phyloP scores from a whole-genome alignment of 768 basidiomycete species.

The Tricholoma bakamatsutake region DNA sequence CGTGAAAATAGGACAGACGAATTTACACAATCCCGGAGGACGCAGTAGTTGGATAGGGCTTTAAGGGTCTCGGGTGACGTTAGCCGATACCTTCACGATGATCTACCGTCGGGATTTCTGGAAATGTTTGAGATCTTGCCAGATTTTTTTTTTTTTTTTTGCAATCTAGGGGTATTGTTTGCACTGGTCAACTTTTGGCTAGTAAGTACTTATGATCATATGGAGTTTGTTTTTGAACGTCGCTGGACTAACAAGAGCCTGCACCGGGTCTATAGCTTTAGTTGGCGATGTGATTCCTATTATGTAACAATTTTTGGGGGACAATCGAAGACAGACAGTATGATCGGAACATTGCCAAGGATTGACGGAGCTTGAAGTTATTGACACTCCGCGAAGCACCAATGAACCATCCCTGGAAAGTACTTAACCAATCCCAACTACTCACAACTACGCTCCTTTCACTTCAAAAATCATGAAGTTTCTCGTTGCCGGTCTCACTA shows the following conservation, averaged over 20 bases:
- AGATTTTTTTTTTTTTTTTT: too few relatives aligned
- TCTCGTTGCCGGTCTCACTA: conserved; percentile 26
- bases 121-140: not conserved
- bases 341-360: too few relatives aligned
- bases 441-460: conserved; percentile 8
- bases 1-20: conserved; percentile 93
- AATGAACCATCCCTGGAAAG: not conserved
- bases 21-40: conserved; percentile 86
- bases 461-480: conserved; percentile 30
- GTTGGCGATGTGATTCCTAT: too few relatives aligned
- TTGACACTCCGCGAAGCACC: conserved; percentile 13
- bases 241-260: too few relatives aligned
- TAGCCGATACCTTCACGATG: too few relatives aligned
- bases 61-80: conserved; percentile 16
- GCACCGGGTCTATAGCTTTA: too few relatives aligned
- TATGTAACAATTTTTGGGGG: too few relatives aligned
- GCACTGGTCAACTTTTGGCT: too few relatives aligned
- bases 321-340: too few relatives aligned
- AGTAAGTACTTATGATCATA: too few relatives aligned
- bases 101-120: not conserved
- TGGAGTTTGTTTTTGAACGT: too few relatives aligned
- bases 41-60: conserved; percentile 93
- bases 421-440: not conserved
- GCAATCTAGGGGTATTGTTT: too few relatives aligned
- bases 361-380: not conserved